These are phyloP conservation scores for Geotrichum australiense DNA, from an alignment of 1,139 yeast species.

Conservation along the genomic window DNA sequence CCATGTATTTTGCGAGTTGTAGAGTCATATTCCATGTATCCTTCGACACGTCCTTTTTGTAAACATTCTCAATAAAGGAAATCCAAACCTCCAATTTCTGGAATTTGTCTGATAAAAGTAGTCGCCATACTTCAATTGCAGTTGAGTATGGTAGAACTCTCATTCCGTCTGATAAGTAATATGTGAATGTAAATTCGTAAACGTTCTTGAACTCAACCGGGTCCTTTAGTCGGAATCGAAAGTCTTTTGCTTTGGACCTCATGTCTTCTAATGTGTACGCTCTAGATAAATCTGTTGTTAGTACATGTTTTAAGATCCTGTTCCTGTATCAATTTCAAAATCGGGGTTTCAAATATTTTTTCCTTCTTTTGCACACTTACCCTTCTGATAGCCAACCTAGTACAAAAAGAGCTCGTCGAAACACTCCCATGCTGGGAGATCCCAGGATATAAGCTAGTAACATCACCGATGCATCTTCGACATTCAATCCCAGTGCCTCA, in stretches of 20 bases:
- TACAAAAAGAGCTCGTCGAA: conserved; percentile 45
- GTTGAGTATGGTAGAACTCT: conserved; percentile 53
- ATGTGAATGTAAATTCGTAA: conserved; percentile 65
- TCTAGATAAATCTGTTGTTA: conserved; percentile 20
- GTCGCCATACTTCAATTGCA: conserved; percentile 72
- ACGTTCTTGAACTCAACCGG: conserved; percentile 45
- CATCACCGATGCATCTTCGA: conserved; percentile 67
- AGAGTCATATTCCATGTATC: conserved; percentile 86
- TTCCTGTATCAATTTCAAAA: not conserved
- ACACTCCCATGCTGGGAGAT: conserved; percentile 60
- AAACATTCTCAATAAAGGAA: conserved; percentile 38
- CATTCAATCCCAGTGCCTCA: conserved; percentile 57
- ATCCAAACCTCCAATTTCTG: conserved; percentile 45
- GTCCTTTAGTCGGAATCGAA: conserved; percentile 34
- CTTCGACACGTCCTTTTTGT: conserved; percentile 46
- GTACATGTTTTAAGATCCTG: conserved; percentile 18
- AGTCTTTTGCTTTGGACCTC: conserved; percentile 39
- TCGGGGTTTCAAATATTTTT: not conserved
- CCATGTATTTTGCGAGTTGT: conserved; percentile 53
- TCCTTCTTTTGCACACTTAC: conserved; percentile 23
- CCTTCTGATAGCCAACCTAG: conserved; percentile 45
- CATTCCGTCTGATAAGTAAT: conserved; percentile 55
- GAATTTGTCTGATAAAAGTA: conserved; percentile 39
- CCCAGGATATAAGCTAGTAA: conserved; percentile 63
- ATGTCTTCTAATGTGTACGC: conserved; percentile 43